Evolutionary conservation across 192 early-diverging fungal species (phyloP).

Genomic region (Phlyctochytrium planicorne): DNA sequence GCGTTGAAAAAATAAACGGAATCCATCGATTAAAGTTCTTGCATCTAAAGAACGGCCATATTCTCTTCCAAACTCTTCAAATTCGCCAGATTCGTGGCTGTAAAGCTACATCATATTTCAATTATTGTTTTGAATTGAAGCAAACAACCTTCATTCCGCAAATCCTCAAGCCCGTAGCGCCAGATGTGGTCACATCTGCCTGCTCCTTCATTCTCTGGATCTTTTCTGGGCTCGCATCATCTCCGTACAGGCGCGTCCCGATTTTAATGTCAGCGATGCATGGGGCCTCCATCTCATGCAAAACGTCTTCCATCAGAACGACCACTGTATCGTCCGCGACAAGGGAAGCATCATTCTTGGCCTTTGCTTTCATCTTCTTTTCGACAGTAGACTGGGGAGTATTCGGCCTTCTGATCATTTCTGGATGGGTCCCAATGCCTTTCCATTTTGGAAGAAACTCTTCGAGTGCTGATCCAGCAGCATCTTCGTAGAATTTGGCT

Average conservation of each 20-base stretch:
- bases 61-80: conserved; percentile 43
- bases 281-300: conserved; percentile 64
- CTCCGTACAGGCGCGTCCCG: conserved; percentile 73
- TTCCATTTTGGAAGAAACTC: conserved; percentile 54
- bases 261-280: conserved; percentile 89
- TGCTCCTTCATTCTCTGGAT: conserved; percentile 59
- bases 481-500: background rate
- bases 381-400: conserved; percentile 29
- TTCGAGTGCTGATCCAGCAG: background rate
- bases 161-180: conserved; percentile 62
- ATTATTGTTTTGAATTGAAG: background rate
- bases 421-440: background rate
- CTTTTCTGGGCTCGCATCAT: conserved; percentile 73
- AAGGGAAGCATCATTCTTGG: too few species aligned
- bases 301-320: conserved; percentile 79
- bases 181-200: conserved; percentile 68
- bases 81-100: conserved; percentile 38
- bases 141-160: conserved; percentile 69
- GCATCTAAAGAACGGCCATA: conserved; percentile 56
- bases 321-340: too few species aligned
- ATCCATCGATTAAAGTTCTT: conserved; percentile 54
- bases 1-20: conserved; percentile 62
- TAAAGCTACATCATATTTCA: conserved; percentile 50
- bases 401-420: background rate
- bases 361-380: too few species aligned